A percentile compares a stretch with the other conserved stretches of the same genome.
phyloP scores from a whole-genome alignment of 139 green algal genomes.

The Micromonas commoda region DNA sequence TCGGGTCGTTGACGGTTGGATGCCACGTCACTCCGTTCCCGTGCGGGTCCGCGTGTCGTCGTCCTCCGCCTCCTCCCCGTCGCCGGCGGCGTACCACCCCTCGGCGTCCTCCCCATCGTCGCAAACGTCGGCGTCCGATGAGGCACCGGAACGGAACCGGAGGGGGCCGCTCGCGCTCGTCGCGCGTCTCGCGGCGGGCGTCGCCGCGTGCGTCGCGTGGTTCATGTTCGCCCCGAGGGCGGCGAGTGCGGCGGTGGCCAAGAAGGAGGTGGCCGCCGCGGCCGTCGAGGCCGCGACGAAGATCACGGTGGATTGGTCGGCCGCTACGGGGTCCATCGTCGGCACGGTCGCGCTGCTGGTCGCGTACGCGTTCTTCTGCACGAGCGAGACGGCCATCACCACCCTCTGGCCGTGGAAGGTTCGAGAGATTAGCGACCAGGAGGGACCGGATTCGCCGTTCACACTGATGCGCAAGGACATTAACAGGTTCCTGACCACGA shows the following conservation, averaged over 20 bases:
- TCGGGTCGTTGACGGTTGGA: too few species aligned
- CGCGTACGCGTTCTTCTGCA: background rate
- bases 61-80: too few species aligned
- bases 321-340: background rate
- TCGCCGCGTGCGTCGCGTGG: background rate
- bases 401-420: conserved; percentile 54
- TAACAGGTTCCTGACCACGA: conserved; percentile 48
- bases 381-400: conserved; percentile 45
- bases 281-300: background rate
- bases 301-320: background rate
- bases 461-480: conserved; percentile 41
- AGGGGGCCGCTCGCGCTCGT: background rate
- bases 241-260: background rate
- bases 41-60: too few species aligned
- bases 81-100: too few species aligned
- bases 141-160: too few species aligned
- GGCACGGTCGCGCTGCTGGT: background rate
- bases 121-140: too few species aligned
- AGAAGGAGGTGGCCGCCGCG: background rate
- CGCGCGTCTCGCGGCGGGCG: background rate
- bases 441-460: conserved; percentile 37
- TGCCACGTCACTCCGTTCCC: too few species aligned
- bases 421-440: conserved; percentile 45
- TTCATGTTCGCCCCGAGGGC: background rate
- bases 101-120: too few species aligned